A percentile compares a stretch with the other conserved stretches of the same genome.
Conservation (phyloP, 164 flowering plant genomes). For the Berberis vulgaris region DNA sequence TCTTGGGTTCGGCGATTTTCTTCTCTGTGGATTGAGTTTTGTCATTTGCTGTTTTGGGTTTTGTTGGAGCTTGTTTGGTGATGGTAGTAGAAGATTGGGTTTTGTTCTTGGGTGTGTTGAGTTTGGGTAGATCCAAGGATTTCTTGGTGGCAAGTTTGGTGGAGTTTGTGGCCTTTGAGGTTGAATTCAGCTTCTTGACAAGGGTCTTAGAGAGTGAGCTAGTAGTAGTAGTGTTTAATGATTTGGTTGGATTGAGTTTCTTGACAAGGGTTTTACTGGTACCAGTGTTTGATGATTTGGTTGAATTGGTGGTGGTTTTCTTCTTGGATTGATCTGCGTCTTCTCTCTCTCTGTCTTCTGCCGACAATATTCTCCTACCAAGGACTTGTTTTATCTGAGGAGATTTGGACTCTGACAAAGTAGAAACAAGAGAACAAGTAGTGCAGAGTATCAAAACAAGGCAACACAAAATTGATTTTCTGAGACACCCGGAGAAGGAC, state of each 20-base stretch:
- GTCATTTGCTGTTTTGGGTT: not conserved
- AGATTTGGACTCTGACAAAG: conserved; percentile 10
- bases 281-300: conserved; percentile 2
- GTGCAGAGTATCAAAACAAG: conserved; percentile 11
- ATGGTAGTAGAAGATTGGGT: conserved; percentile 26
- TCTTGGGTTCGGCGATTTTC: conserved; percentile 10
- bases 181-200: conserved; percentile 51
- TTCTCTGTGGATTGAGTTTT: conserved; percentile 8
- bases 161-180: conserved; percentile 17
- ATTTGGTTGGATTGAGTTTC: conserved; percentile 46
- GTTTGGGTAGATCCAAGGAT: conserved; percentile 37
- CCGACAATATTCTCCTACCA: conserved; percentile 9
- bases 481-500: not conserved
- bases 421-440: conserved; percentile 9
- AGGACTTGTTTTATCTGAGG: not conserved
- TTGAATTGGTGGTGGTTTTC: conserved; percentile 13
- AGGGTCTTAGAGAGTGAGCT: conserved; percentile 7
- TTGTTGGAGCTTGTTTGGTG: conserved; percentile 15
- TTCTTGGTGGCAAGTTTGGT: conserved; percentile 28
- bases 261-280: conserved; percentile 13
- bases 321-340: conserved; percentile 11
- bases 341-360: conserved; percentile 6
- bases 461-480: conserved; percentile 7
- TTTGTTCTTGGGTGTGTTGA: conserved; percentile 40
- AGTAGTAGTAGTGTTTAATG: conserved; percentile 7